Conservation (phyloP, 257 asterid species). For the Jacaranda mimosifolia region DNA sequence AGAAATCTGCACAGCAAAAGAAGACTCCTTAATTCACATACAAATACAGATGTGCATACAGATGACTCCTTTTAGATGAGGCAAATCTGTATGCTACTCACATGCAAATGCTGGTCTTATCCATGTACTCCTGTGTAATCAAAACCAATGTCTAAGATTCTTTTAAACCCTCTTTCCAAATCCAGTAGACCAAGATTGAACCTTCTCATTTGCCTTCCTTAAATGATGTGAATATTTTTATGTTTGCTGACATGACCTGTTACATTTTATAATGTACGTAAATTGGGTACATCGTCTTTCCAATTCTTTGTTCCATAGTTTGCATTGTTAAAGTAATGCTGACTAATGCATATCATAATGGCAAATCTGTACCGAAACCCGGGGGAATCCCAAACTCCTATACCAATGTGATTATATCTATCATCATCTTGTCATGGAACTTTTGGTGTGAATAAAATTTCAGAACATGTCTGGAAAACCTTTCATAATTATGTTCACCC, state of each 20-base stretch:
- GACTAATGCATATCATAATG: constrained; percentile 18
- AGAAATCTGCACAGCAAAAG: too few species aligned
- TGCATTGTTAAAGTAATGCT: constrained; percentile 13
- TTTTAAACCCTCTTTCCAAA: too few species aligned
- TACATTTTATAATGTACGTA: background rate
- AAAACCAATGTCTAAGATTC: too few species aligned
- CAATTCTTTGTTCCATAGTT: constrained; percentile 17
- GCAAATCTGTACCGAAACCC: background rate
- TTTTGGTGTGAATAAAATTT: background rate
- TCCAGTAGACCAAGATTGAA: too few species aligned
- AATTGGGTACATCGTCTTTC: constrained; percentile 14
- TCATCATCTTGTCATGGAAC: background rate
- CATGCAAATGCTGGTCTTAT: too few species aligned
- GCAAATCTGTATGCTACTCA: too few species aligned
- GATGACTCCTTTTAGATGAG: too few species aligned
- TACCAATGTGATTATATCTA: constrained; percentile 18
- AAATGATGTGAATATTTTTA: background rate
- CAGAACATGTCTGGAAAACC: constrained; percentile 5
- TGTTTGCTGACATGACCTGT: background rate
- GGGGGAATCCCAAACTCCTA: constrained; percentile 17
- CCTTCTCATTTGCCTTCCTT: background rate
- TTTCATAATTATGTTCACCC: background rate
- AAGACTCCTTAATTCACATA: too few species aligned
- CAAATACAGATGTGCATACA: too few species aligned
- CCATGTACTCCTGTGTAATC: too few species aligned